Base-by-base conservation (phyloP, 106 monocot genomes). In the Dioscorea alata region DNA sequence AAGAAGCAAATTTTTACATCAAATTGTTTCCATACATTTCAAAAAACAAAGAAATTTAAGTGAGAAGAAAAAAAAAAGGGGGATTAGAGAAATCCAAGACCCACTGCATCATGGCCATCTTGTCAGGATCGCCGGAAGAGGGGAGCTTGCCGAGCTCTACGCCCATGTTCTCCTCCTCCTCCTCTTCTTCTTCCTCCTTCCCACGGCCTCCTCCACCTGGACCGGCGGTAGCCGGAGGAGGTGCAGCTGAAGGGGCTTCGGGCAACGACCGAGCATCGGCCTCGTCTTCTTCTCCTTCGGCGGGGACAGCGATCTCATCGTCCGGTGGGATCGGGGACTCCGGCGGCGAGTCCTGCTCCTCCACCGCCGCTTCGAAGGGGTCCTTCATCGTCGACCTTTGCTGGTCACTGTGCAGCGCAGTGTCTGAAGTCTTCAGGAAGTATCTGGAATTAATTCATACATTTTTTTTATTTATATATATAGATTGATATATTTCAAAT, bases 81-180 rank as follows among this genome's bases (percentile, higher is more conserved):
- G 49, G 23, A 22, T 4, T 20, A n/a, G 20, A 53, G 65, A 19
- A 19, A 28, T 42, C 42, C 42, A 33, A 13, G 48, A 61, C 86
- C 70, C 21, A 97, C 96, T 97, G 84, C 89, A 92, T 92, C 80
- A 82, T 92, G 50, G 80, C 82, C 69, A 82, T 73, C 84, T 92
- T 92, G 58, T 92, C 86, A 13, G 96, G 92, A 31, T 97, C 67
- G 61, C 68, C 77, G 34, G 85, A 65, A 32, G 86, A 52, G 42
- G 42, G 42, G 56, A 87, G 62, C 69, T 87, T 85, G 23, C 54
- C 54, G 13, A 54, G 54, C 54, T 54, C 54, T 4, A 54, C 54
- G 12, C 19, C 54, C 54, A 54, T 54, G 19, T 54, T 54, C 54
- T 54, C 54, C 54, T 54, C 54, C 54, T 54, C 54, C 54, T 54